Evolutionary conservation across 108 stramenopile species (phyloP), one percentile per base, ranked within the genome.

Genomic region (Skeletonema costatum): DNA sequence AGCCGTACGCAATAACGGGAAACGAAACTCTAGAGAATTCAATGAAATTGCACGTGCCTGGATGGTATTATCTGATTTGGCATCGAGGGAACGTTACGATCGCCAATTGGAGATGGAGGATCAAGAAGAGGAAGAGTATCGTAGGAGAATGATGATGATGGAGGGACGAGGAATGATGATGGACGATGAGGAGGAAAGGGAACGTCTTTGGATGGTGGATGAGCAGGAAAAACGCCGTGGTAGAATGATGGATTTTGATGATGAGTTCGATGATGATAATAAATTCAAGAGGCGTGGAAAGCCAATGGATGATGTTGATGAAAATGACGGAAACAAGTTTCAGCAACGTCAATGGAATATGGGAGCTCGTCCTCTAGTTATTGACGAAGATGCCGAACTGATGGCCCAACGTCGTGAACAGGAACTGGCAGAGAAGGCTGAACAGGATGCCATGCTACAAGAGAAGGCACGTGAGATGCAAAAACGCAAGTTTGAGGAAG

Each of bases 1-100:
- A 35, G 65, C 58, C 58, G 66, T 46, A 60, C 59, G 65, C 17
- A 66, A 53, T 17, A 33, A 33, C 5, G 73, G 56, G 13, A 58
- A 66, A 44, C 48, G 66, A 44, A 60, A 61, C 17, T 72, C 71
- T 14, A 39, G 25, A 14, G 51, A 67, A 53, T 81, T 81, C 25
- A 75, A 74, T 60, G 74, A 81, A 38, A 75, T 81, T 48, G 73
- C 80, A 60, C 63, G 80, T 12, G 80, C 80, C 10, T 81, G 68
- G 68, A 81, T 81, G 80, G 68, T 81, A 6, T 60, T 81, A 38
- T 74, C 73, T 3, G 80, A 81, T 66, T 70, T 70, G 2, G 67
- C 68, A 13, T 60, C 68, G 35, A 35, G 80, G 8, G 46, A 68
- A 56, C 60, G 62, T 25, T 81, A 81, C 35, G 80, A 81, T 64